Base-by-base conservation (phyloP, 306 rosid species). In the Prunus armeniaca region DNA sequence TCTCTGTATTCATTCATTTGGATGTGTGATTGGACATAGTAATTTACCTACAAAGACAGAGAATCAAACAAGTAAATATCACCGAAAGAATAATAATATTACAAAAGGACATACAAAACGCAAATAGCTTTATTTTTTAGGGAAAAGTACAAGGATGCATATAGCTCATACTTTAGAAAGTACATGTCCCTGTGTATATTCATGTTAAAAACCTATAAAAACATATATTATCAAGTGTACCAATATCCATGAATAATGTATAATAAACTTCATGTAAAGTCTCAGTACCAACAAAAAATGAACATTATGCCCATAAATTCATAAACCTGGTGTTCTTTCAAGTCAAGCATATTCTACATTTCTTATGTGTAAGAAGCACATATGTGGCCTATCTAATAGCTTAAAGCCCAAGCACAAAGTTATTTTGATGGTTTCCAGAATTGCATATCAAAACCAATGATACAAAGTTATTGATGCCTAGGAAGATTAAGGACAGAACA, bases 1-100 rank as follows among this genome's bases (percentile, higher is more conserved):
- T 96, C 99, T 79, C 99, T 86, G 41, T 88, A 96, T 84, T 96
- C 99, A 18, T 96, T 96, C 83, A 91, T 70, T 86, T 96, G 98
- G 85, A 96, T 92, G 82, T 96, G 97, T 10, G 98, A 93, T 74
- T 96, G 98, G 79, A 96, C 88, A 84, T 96, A 96, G 85, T 88
- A 82, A 77, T 93, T 86, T 82, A 89, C 97, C 99, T 95, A 83
- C 20, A 78, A 80, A 24, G 55, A 27, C 38, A 62, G 12, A 73
- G 43, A 57, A 41, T 41, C 46, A 19, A 13, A 55, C 69, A 24
- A 54, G 34, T 47, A 55, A 55, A 51, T 50, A 38, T 50, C 28
- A 67, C 60, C 3, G 13, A 46, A 55, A 71, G 9, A 76, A 60
- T 34, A n/a, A 65, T 10, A 27, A 12, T 24, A 69, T 22, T 19